Conservation (phyloP, 495 filamentous ascomycete genomes). For the Daldinia loculata region DNA sequence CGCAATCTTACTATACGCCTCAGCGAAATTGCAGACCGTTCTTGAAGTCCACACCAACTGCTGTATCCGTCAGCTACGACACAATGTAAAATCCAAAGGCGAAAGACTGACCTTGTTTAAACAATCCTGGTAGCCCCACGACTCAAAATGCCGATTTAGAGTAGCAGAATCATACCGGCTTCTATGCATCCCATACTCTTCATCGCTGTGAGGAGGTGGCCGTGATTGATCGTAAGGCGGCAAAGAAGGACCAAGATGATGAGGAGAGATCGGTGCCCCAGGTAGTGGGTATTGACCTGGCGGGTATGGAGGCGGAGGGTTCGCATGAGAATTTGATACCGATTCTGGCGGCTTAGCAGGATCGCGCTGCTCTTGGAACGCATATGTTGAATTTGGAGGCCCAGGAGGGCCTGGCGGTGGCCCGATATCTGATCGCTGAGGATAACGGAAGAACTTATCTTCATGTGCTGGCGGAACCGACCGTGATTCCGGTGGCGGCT, state of each 20-base stretch:
- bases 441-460: slow-evolving; percentile 45
- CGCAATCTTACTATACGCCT: slow-evolving; percentile 57
- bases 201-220: slow-evolving; percentile 51
- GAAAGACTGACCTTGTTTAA: slow-evolving; percentile 50
- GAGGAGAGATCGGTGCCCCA: slow-evolving; percentile 53
- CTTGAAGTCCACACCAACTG: slow-evolving; percentile 56
- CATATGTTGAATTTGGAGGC: slow-evolving; percentile 34
- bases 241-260: slow-evolving; percentile 46
- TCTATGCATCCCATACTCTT: slow-evolving; percentile 49
- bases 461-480: slow-evolving; percentile 40
- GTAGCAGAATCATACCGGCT: slow-evolving; percentile 51
- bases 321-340: slow-evolving; percentile 30
- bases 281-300: slow-evolving; percentile 54
- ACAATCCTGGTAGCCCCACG: slow-evolving; percentile 54
- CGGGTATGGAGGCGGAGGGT: slow-evolving; percentile 47
- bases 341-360: slow-evolving; percentile 36
- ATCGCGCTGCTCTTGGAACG: slow-evolving; percentile 41
- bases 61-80: slow-evolving; percentile 40
- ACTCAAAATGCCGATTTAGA: slow-evolving; percentile 53
- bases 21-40: slow-evolving; percentile 57
- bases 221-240: slow-evolving; percentile 54
- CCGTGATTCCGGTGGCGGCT: slow-evolving; percentile 41
- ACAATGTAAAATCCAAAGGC: not conserved
- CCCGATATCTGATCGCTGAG: slow-evolving; percentile 40
- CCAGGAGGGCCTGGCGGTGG: slow-evolving; percentile 38